Evolutionary conservation across 2,329 filamentous ascomycete genomes (phyloP).

Genomic region (Pestalotiopsis sp.): DNA sequence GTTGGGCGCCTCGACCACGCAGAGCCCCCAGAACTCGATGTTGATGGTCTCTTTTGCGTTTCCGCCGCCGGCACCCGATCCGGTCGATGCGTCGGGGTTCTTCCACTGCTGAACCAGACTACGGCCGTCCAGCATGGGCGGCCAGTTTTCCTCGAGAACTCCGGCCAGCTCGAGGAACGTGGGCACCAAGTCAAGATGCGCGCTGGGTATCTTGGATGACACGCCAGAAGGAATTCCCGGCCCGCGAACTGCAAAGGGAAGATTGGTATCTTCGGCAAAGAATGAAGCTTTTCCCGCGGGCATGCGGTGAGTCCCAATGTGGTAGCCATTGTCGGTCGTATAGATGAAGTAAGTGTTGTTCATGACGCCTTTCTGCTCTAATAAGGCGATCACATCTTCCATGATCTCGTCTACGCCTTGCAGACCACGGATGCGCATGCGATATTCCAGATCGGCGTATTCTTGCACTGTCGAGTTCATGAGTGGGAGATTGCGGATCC

Average conservation of each 20-base stretch:
- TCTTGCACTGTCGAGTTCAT: constrained; percentile 36
- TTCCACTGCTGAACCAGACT: constrained; percentile 44
- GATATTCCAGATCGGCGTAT: constrained; percentile 53
- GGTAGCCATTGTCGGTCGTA: constrained; percentile 62
- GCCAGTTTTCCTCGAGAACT: constrained; percentile 40
- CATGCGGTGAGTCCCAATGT: constrained; percentile 61
- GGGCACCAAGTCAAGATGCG: constrained; percentile 58
- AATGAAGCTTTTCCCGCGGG: constrained; percentile 60
- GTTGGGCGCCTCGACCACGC: not conserved
- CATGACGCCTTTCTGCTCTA: constrained; percentile 17
- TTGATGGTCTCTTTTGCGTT: constrained; percentile 35
- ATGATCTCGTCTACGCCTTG: constrained; percentile 48
- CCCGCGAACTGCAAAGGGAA: constrained; percentile 62
- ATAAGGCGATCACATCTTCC: constrained; percentile 35
- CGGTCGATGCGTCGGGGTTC: constrained; percentile 10
- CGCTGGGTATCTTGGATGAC: constrained; percentile 49
- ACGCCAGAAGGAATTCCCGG: constrained; percentile 52
- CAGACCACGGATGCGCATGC: constrained; percentile 45
- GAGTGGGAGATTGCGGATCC: not conserved
- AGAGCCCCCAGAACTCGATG: constrained; percentile 55
- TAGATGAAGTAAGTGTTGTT: constrained; percentile 46
- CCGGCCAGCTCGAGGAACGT: constrained; percentile 50
- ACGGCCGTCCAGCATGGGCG: constrained; percentile 51
- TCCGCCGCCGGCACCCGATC: constrained; percentile 1
- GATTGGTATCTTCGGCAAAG: constrained; percentile 61